Evolutionary conservation across 148 eudicot genomes (phyloP).

Genomic region (Polygonum maritimum): DNA sequence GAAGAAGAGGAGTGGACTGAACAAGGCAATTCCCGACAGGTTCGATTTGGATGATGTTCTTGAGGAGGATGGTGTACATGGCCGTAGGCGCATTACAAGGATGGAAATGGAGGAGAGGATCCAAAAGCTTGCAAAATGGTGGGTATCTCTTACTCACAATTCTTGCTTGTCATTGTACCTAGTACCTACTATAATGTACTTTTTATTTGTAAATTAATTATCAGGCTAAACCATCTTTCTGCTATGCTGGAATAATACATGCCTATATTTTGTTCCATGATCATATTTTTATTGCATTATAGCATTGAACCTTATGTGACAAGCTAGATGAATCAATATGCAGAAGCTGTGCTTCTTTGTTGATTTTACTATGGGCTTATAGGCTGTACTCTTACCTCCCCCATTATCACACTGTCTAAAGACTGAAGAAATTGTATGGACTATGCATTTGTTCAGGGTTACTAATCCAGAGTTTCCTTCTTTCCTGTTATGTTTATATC

Average conservation of each 20-base stretch:
- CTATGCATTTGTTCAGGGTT: background rate
- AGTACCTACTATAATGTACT: no score
- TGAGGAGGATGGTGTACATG: slow-evolving; percentile 35
- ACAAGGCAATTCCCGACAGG: slow-evolving; percentile 22
- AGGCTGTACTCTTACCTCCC: background rate
- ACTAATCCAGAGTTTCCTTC: background rate
- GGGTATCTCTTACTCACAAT: slow-evolving; percentile 12
- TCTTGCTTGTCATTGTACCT: background rate
- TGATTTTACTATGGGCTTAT: background rate
- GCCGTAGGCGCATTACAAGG: slow-evolving; percentile 44
- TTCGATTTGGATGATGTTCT: slow-evolving; percentile 32
- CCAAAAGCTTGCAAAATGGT: slow-evolving; percentile 83
- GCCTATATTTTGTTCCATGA: background rate
- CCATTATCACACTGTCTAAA: background rate
- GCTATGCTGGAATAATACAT: background rate
- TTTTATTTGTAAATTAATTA: background rate
- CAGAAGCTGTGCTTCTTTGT: background rate
- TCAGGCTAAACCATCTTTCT: background rate
- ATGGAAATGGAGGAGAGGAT: slow-evolving; percentile 89
- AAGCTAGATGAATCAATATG: background rate
- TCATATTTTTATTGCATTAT: background rate
- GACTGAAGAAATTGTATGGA: background rate
- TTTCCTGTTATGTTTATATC: background rate
- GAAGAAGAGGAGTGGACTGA: slow-evolving; percentile 3
- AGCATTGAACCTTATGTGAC: background rate